Conservation (phyloP, 2,329 filamentous ascomycete genomes). For the Aspergillus persii region DNA sequence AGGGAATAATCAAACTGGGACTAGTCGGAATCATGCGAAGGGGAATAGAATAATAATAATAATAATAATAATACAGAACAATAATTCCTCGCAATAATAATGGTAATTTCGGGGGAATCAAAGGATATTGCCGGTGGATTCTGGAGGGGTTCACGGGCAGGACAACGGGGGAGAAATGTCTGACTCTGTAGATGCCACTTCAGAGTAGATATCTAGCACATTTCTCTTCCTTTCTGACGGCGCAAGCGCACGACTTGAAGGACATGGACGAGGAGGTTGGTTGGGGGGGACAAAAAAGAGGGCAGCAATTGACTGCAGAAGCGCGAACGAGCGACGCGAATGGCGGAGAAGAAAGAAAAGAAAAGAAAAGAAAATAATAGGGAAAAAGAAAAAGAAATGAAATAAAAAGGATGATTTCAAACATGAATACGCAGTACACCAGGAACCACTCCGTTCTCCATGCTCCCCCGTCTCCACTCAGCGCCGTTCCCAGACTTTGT, state of each 20-base stretch:
- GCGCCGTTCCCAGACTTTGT: neutral
- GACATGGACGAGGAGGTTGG: slow-evolving; percentile 4
- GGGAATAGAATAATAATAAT: slow-evolving; percentile 1
- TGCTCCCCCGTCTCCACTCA: neutral
- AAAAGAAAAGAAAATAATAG: neutral
- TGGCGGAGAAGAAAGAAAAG: slow-evolving; percentile 10
- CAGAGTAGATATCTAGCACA: slow-evolving; percentile 5
- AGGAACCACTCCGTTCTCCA: neutral
- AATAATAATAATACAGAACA: neutral
- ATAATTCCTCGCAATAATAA: neutral
- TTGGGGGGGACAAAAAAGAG: slow-evolving; percentile 9
- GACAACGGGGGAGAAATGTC: slow-evolving; percentile 8
- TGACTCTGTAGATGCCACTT: too few relatives aligned
- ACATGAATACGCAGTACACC: slow-evolving; percentile 5
- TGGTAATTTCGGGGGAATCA: neutral
- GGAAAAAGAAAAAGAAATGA: neutral
- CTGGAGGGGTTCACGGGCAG: slow-evolving; percentile 17
- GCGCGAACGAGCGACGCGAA: slow-evolving; percentile 16
- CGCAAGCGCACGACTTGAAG: slow-evolving; percentile 4
- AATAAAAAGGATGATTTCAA: slow-evolving; percentile 2
- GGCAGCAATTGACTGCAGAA: slow-evolving; percentile 14
- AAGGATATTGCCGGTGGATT: slow-evolving; percentile 17
- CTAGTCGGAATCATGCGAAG: slow-evolving; percentile 2
- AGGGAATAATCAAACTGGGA: slow-evolving; percentile 7
- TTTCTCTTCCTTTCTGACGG: slow-evolving; percentile 4